These are phyloP conservation scores for Colletotrichum coccodes DNA, from an alignment of 2,329 filamentous ascomycete genomes.

Conservation along the genomic window DNA sequence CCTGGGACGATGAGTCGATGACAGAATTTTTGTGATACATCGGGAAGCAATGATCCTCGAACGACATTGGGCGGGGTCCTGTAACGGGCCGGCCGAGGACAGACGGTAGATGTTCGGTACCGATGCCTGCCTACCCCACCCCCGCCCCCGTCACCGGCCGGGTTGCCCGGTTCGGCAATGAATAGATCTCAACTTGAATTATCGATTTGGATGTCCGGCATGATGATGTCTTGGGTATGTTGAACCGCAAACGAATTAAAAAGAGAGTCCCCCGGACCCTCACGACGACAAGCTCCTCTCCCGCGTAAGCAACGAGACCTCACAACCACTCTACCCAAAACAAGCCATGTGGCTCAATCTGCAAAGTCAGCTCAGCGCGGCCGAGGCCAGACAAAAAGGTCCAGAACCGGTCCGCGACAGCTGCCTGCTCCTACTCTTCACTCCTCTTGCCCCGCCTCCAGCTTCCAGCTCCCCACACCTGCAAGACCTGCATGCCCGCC, in stretches of 20 bases:
- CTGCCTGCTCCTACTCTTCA: neutral
- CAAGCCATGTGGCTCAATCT: neutral
- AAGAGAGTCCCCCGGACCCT: neutral
- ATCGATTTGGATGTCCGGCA: neutral
- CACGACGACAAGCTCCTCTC: neutral
- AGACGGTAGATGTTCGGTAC: neutral
- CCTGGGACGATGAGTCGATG: neutral
- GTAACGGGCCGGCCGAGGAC: neutral
- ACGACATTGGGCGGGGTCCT: neutral
- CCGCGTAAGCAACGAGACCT: neutral
- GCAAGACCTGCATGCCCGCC: conserved; percentile 12
- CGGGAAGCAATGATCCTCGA: neutral
- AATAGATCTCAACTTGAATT: neutral
- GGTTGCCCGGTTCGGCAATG: neutral
- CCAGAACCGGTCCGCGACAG: neutral
- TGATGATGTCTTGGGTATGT: neutral
- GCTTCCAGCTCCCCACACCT: neutral
- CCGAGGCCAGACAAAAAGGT: neutral
- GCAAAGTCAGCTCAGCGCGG: neutral
- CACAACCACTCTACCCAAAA: neutral
- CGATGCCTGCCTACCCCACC: neutral
- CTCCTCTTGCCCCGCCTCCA: neutral
- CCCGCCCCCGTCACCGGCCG: neutral
- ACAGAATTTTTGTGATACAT: neutral
- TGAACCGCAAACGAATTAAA: neutral